Evolutionary conservation across 208 protist species (phyloP), one percentile per base, ranked within the genome.

Genomic region (Jaenimonas drosophilae): DNA sequence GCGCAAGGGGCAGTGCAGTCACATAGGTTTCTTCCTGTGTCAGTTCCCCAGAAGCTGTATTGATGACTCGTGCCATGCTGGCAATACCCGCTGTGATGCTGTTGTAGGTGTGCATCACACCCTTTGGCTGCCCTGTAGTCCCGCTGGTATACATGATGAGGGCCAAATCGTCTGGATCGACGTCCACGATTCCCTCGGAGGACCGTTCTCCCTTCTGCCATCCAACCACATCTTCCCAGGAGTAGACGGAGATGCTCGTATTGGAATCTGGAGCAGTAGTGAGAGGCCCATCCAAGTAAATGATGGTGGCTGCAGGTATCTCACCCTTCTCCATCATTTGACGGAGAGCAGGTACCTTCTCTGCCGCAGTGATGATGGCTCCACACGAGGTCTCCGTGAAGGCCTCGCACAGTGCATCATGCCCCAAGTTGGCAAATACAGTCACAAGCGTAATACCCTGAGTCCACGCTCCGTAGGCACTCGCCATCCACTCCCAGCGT

Each of bases 131-230:
- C 9, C 70, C 70, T 9, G 77, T 87, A 3, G 73, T 70, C 16
- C 77, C 77, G 31, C 72, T 82, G 5, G 75, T 84, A 42, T 84
- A 84, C 75, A 73, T 77, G 44, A 76, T 70, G 32, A 66, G 28
- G 1, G 49, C 61, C 17, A 60, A 11, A 25, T 47, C 49, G 20
- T 72, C 49, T 20, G 37, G 31, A 31, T 62, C 44, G 24, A 28
- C 9, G 30, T n/a, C 9, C 30, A 34, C 30, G 30, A 34, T 14
- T 14, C 4, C 20, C 1, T 42, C 33, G 4, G 6, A 37, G 17
- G 29, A 63, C 3, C 0, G 19, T 41, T 28, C 33, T 7, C 46
- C 60, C 25, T 32, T 38, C 16, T 58, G n/a, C n/a, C n/a, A n/a
- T n/a, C n/a, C n/a, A n/a, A 67, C 39, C 6, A 76, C 58, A n/a